These are phyloP conservation scores for Erodium trifolium DNA, from an alignment of 441 rosid species.

Conservation along the genomic window DNA sequence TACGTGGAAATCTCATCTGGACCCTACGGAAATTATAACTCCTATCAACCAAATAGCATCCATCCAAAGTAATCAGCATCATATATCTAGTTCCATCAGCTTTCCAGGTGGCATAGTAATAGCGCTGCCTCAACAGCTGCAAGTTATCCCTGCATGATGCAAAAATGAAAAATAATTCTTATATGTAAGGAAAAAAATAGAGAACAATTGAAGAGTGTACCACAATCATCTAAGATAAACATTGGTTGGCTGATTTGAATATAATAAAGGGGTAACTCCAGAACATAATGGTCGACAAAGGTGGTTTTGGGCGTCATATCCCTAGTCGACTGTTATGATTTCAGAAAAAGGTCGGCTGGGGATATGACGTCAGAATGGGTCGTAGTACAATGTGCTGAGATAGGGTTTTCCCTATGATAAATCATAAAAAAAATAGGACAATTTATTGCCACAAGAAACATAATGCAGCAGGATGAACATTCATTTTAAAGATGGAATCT, in stretches of 20 bases:
- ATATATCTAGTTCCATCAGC: constrained; percentile 99
- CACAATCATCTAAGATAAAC: neutral
- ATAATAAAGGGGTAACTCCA: too few relatives aligned
- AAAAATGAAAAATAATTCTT: constrained; percentile 14
- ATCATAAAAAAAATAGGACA: neutral
- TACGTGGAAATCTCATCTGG: constrained; percentile 95
- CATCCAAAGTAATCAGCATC: constrained; percentile 90
- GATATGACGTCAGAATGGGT: too few relatives aligned
- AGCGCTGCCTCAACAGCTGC: constrained; percentile 88
- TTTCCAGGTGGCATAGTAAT: constrained; percentile 99
- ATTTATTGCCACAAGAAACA: neutral
- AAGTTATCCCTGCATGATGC: constrained; percentile 65
- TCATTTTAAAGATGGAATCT: neutral
- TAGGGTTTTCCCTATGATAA: too few relatives aligned
- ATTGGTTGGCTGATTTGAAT: neutral
- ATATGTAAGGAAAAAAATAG: neutral
- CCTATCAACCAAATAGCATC: constrained; percentile 87
- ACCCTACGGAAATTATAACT: constrained; percentile 85
- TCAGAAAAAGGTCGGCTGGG: too few relatives aligned
- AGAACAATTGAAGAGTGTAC: neutral
- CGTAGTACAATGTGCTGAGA: too few relatives aligned
- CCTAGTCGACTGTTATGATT: too few relatives aligned
- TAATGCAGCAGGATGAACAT: neutral
- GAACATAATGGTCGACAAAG: too few relatives aligned
- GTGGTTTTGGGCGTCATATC: too few relatives aligned